phyloP scores from a whole-genome alignment of 2,329 filamentous ascomycete genomes.

The Camptophora hylomeconis region DNA sequence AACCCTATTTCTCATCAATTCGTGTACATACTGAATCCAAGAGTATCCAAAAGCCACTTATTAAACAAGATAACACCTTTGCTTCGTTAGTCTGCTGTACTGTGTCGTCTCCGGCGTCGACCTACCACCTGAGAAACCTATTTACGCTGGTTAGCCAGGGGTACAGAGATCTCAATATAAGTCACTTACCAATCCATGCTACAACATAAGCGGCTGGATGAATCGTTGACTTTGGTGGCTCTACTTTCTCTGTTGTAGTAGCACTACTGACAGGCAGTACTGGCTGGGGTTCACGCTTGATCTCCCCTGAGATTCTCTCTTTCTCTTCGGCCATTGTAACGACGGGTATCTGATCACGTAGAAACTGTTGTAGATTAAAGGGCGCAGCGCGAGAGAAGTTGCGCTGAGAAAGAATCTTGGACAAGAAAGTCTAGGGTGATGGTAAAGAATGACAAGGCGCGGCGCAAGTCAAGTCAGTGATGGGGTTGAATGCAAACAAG shows the following conservation, averaged over 20 bases:
- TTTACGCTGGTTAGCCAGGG: conserved; percentile 49
- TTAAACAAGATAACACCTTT: conserved; percentile 98
- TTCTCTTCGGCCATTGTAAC: conserved; percentile 58
- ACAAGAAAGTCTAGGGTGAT: conserved; percentile 2
- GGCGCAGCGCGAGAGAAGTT: conserved; percentile 25
- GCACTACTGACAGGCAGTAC: conserved; percentile 62
- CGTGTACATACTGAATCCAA: conserved; percentile 34
- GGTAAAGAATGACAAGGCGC: not conserved
- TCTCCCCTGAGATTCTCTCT: conserved; percentile 68
- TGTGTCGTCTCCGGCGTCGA: too few species aligned
- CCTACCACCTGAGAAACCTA: conserved; percentile 79
- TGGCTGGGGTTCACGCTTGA: conserved; percentile 38
- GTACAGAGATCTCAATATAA: not conserved
- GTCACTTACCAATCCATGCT: too few species aligned
- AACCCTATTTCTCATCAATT: too few species aligned
- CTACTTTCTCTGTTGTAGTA: conserved; percentile 51
- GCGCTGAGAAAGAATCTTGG: conserved; percentile 7
- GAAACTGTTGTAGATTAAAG: conserved; percentile 35
- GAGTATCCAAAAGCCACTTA: conserved; percentile 89
- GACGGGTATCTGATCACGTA: conserved; percentile 25
- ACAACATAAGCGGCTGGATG: conserved; percentile 78
- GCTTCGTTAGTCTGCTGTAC: too few species aligned
- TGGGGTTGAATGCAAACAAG: too few species aligned
- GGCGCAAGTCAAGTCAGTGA: too few species aligned
- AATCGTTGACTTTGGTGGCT: conserved; percentile 50